Base-by-base conservation (phyloP, 805 yeast genomes). In the Candida wancherniae region DNA sequence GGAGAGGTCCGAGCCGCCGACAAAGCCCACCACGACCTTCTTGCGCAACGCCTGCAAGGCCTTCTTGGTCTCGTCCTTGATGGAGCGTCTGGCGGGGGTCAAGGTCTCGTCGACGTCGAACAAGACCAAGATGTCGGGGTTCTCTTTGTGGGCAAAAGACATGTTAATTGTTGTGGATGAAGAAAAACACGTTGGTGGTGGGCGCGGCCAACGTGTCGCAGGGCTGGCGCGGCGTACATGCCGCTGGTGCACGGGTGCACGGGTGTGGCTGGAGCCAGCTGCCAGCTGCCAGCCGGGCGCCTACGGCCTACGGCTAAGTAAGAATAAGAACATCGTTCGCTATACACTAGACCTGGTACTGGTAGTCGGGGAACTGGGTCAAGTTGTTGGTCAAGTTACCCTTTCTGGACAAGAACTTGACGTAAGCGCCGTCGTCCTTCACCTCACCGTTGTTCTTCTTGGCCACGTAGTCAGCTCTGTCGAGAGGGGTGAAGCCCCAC, bases 401-500 rank as follows among this genome's bases (percentile, higher is more conserved):
- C 80, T 85, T 87, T 75, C 73, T 84, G 68, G 92, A 74, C 73
- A 92, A 79, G 86, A 92, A 92, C 82, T 92, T 92, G 63, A 92
- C 97, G 75, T 81, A 92, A 69, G 98, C 94, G 84, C 99, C 99
- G 62, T 92, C 99, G 61, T 90, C 97, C 77, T 85, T 85, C 66
- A 92, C 95, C 77, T 90, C 96, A 76, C 95, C 95, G 65, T 86
- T 84, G 70, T 84, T 83, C 77, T 92, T 87, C 75, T 81, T 85
- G 61, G 75, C 78, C 63, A 86, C 75, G 83, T 90, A 92, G 63
- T 92, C 97, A 41, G 75, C 95, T 77, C 98, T 85, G 94, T 90
- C 78, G 66, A 92, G 83, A 71, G 84, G 84, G 72, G 99, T 92
- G 97, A 92, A 92, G 76, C 99, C 99, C 99, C 99, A 92, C 77